Conservation (phyloP, 257 asterid species). For the Nicotiana obtusifolia region DNA sequence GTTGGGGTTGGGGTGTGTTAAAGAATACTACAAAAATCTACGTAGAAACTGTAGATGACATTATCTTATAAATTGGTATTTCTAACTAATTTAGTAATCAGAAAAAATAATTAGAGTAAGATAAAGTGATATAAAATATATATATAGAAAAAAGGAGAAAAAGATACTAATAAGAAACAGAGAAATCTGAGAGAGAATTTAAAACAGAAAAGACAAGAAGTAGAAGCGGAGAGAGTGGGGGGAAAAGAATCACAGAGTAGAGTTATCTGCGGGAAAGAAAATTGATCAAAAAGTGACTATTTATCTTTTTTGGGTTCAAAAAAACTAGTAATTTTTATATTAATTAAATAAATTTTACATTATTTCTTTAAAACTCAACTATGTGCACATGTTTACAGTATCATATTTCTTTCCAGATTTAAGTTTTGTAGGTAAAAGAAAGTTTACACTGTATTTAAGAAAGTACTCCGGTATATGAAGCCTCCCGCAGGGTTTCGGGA, state of each 20-base stretch:
- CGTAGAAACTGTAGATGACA: neutral
- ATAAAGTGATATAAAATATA: neutral
- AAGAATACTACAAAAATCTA: neutral
- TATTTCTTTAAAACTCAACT: neutral
- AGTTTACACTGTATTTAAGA: no score
- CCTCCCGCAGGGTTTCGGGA: rapidly evolving
- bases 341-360: neutral
- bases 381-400: neutral
- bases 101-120: neutral
- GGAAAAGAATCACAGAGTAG: constrained; percentile 53
- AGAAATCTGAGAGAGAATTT: neutral
- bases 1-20: neutral
- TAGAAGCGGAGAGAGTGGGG: constrained; percentile 71
- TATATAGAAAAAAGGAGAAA: neutral
- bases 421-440: neutral
- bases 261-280: constrained; percentile 77
- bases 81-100: constrained; percentile 8
- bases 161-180: neutral
- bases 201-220: constrained; percentile 6
- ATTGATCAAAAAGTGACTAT: constrained; percentile 44
- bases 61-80: constrained; percentile 12
- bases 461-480: rapidly evolving
- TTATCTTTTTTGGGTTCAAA: constrained; percentile 18
- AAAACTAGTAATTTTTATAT: neutral
- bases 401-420: neutral